Base-by-base conservation (phyloP, 352 stramenopile species). In the Phytophthora megakarya region DNA sequence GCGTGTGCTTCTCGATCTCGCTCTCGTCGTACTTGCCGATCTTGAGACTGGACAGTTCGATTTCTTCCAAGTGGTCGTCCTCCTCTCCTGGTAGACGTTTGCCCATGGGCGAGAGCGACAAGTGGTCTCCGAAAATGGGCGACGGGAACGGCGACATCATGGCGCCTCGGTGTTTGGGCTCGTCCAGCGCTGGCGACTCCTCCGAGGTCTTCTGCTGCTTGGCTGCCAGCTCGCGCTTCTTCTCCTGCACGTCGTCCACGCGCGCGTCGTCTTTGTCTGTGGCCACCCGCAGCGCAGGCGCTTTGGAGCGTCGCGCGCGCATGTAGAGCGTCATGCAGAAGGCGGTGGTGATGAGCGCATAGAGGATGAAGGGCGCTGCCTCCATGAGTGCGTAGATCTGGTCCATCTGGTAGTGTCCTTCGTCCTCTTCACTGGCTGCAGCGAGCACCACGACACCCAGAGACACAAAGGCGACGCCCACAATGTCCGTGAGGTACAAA, bases 311-410 rank as follows among this genome's bases (percentile, higher is more conserved):
- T 28, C 85, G 79, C 38, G 88, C 85, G 38, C 85, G 87, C 70
- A 96, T 73, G 70, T 92, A 90, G 2, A 94, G 66, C 57, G 82
- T 93, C 78, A 93, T 90, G 22, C 87, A 75, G 58, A 94, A 96
- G 0, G 82, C 79, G 2, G 87, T 94, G 1, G 81, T 92, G 48
- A 92, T 78, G 30, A 96, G 69, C 38, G 73, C 87, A 49, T 94
- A 96, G 8, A 96, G 65, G 44, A 96, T 87, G 51, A 96, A 96
- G 1, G 83, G 75, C n/a, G 84, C 76, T 2, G 80, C 82, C 37
- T 81, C 67, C 84, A 94, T 94, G 33, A 96, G 66, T 53, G 80
- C 69, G 68, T 93, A 93, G 47, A 96, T 92, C 70, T 93, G 72
- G 35, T 90, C 82, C 81, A 96, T 92, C 72, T 89, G 80, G 72